Evolutionary conservation across 345 rosid species (phyloP), one percentile per base, ranked within the genome.

Genomic region (Gossypium arboreum): DNA sequence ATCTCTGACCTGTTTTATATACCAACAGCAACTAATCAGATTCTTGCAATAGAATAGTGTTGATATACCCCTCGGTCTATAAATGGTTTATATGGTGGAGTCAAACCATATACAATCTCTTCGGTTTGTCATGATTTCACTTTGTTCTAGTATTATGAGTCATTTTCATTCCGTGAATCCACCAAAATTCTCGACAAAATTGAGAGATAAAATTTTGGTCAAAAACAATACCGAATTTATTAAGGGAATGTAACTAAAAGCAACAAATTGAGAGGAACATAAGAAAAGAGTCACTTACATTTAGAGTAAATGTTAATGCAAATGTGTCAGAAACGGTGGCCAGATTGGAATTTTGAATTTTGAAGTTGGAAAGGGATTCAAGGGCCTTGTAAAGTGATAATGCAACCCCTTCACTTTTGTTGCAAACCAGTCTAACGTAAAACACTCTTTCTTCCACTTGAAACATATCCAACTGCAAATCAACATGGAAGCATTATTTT

Each of bases 361-460:
- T 80, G 85, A 91, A 92, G 79, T 81, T 79, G 13, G 86, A 79
- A 10, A 94, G 88, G 11, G 97, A 87, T 80, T 92, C 98, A 43
- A 94, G 81, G 48, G 97, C 90, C 79, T 78, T 85, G 74, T 87
- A 92, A 8, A 94, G 97, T 17, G 91, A 85, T 34, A 61, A 83
- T 12, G 90, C 92, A 43, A 88, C 87, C n/a, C 92, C 88, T 74
- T 79, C 78, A 62, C 89, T 94, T 73, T 68, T 84, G 64, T 80
- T 85, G 83, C 93, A 81, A 41, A 85, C 86, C 75, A 92, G 61
- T 75, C 86, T 88, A 78, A 85, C 77, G 44, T 92, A 89, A 80
- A 85, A 91, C 65, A 79, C 93, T 86, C 85, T 84, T 78, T 87
- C 93, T 75, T 88, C 94, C 67, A 92, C 92, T 85, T 87, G 94